phyloP scores from a whole-genome alignment of 2,329 filamentous ascomycete species.

The Phoma sp. region DNA sequence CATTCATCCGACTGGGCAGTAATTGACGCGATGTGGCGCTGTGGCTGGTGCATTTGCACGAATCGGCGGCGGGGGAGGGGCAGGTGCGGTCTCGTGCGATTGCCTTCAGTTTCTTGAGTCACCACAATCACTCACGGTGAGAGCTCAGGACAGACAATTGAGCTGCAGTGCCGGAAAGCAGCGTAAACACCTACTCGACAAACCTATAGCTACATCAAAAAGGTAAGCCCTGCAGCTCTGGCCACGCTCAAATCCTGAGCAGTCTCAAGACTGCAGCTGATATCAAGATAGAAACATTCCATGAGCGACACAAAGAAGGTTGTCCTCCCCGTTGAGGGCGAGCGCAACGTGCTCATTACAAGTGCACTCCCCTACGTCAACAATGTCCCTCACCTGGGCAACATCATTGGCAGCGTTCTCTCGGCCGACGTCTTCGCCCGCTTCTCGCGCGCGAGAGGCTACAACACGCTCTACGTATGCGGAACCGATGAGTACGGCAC shows the following conservation, averaged over 20 bases:
- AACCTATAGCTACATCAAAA: background rate
- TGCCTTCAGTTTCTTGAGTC: conserved; percentile 31
- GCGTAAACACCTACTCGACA: background rate
- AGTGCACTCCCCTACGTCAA: conserved; percentile 88
- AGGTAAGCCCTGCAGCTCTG: background rate
- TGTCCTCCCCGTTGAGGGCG: conserved; percentile 59
- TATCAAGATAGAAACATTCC: conserved; percentile 10
- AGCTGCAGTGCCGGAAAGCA: conserved; percentile 1
- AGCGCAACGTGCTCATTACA: conserved; percentile 89
- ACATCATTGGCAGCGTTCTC: conserved; percentile 63
- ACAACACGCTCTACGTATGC: conserved; percentile 83
- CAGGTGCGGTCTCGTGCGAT: conserved; percentile 21
- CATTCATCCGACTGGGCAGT: too few species aligned
- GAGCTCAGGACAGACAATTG: background rate
- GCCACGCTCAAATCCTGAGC: background rate
- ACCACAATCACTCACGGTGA: conserved; percentile 16
- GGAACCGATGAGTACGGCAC: conserved; percentile 95
- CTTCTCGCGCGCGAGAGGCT: conserved; percentile 79
- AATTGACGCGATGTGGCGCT: conserved; percentile 15
- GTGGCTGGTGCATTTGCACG: conserved; percentile 15
- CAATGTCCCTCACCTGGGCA: conserved; percentile 74
- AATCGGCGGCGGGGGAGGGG: conserved; percentile 34
- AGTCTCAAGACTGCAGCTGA: conserved; percentile 4
- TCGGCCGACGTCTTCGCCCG: conserved; percentile 80
- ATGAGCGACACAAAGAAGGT: conserved; percentile 48